phyloP scores from a whole-genome alignment of 345 rosid genomes.

The Aquilaria yunnanensis region DNA sequence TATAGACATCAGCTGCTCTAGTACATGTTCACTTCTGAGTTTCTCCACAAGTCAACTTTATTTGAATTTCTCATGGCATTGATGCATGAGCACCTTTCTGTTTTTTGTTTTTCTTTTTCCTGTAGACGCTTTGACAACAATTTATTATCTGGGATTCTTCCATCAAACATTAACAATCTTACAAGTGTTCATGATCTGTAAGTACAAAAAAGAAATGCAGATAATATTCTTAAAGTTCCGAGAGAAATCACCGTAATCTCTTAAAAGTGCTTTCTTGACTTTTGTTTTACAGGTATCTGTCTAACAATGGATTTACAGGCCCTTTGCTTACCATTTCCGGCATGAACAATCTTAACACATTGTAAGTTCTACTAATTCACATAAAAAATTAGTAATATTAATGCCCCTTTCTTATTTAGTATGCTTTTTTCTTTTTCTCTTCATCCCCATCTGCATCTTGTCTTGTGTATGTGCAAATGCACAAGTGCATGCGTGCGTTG shows the following conservation, averaged over 20 bases:
- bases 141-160: slow-evolving; percentile 41
- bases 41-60: neutral
- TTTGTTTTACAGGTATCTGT: slow-evolving; percentile 45
- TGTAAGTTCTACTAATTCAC: slow-evolving; percentile 42
- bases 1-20: slow-evolving; percentile 13
- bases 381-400: too few relatives aligned
- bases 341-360: slow-evolving; percentile 41
- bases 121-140: slow-evolving; percentile 80
- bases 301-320: slow-evolving; percentile 60
- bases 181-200: slow-evolving; percentile 53
- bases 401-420: neutral
- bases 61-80: neutral
- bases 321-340: slow-evolving; percentile 53
- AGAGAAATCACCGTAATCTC: neutral
- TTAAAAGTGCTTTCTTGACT: neutral
- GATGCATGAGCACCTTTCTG: neutral
- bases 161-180: slow-evolving; percentile 53
- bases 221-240: slow-evolving; percentile 3
- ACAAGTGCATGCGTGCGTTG: neutral
- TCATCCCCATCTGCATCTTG: too few relatives aligned
- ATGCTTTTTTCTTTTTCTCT: neutral
- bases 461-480: neutral
- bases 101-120: slow-evolving; percentile 8
- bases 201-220: slow-evolving; percentile 20
- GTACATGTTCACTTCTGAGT: neutral